Evolutionary conservation across 2,329 filamentous ascomycete species (phyloP).

Genomic region (Phyllosticta citriasiana): DNA sequence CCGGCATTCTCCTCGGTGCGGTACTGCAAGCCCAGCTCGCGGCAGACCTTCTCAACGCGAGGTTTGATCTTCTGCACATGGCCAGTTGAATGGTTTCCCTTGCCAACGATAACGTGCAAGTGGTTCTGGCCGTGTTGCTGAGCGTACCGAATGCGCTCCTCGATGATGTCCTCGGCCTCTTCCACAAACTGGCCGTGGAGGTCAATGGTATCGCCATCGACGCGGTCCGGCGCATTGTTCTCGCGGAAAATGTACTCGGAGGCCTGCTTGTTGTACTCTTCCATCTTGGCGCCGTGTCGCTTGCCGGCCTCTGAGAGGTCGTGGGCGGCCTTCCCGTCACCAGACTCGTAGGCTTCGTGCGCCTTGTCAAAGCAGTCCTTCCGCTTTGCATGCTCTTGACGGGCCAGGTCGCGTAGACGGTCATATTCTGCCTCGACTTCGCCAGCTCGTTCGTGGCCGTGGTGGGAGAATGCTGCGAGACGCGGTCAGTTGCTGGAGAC

Average conservation of each 20-base stretch:
- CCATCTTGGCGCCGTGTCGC: constrained; percentile 70
- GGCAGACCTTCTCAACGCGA: constrained; percentile 79
- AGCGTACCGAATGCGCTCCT: constrained; percentile 73
- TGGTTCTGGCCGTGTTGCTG: constrained; percentile 64
- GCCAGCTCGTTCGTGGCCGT: constrained; percentile 31
- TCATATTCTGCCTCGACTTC: constrained; percentile 82
- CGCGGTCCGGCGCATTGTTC: constrained; percentile 72
- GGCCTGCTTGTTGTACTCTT: constrained; percentile 81
- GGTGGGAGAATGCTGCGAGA: constrained; percentile 61
- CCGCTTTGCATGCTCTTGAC: constrained; percentile 69
- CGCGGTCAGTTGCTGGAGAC: neutral
- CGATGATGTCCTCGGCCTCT: constrained; percentile 85
- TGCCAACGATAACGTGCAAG: constrained; percentile 91
- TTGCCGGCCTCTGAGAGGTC: constrained; percentile 78
- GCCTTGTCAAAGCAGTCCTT: constrained; percentile 59
- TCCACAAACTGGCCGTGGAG: constrained; percentile 91
- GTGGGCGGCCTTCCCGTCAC: constrained; percentile 78
- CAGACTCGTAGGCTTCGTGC: constrained; percentile 69
- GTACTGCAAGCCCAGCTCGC: constrained; percentile 72
- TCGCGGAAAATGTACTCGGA: constrained; percentile 91
- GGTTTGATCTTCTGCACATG: constrained; percentile 93
- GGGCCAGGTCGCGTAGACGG: constrained; percentile 72
- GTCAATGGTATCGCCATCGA: constrained; percentile 77
- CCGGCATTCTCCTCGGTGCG: constrained; percentile 82
- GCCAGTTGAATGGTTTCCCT: constrained; percentile 74